These are phyloP conservation scores for Cicer pinnatifidum DNA, from an alignment of 306 rosid species.

Conservation along the genomic window DNA sequence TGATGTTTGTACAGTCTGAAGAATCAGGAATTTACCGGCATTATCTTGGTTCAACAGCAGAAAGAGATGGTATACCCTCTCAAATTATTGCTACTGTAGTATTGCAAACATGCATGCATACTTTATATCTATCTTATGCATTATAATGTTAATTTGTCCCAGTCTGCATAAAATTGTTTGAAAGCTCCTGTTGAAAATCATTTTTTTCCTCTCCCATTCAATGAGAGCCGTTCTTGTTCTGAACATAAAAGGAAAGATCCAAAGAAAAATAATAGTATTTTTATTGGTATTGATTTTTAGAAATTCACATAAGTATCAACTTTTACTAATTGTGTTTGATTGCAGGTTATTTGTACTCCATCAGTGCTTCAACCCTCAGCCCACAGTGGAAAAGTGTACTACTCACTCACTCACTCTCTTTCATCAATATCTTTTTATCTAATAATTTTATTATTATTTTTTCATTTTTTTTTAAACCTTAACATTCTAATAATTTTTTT, in stretches of 20 bases:
- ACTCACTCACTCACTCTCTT: background rate
- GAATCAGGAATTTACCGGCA: constrained; percentile 68
- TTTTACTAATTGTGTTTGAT: constrained; percentile 22
- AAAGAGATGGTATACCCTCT: constrained; percentile 79
- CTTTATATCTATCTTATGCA: constrained; percentile 9
- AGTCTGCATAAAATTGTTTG: constrained; percentile 29
- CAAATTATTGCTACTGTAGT: constrained; percentile 6
- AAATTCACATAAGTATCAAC: constrained; percentile 23
- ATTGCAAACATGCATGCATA: constrained; percentile 12
- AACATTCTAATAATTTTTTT: constrained; percentile 31
- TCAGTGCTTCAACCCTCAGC: constrained; percentile 90
- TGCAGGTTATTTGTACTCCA: constrained; percentile 84
- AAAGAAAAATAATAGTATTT: background rate
- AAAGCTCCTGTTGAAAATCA: constrained; percentile 31
- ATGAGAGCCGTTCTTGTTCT: background rate
- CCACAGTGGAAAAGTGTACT: constrained; percentile 72
- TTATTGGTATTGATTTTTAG: constrained; percentile 27
- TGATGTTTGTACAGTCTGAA: constrained; percentile 59
- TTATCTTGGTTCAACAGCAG: constrained; percentile 84
- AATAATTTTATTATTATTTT: background rate
- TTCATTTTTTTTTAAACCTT: background rate
- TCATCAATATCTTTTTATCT: too few species aligned
- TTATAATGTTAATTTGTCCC: constrained; percentile 29
- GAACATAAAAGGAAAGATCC: too few species aligned
- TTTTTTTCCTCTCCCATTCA: constrained; percentile 40